These are phyloP conservation scores for Boletus smithii DNA, from an alignment of 1,284 basidiomycete genomes.

Conservation along the genomic window DNA sequence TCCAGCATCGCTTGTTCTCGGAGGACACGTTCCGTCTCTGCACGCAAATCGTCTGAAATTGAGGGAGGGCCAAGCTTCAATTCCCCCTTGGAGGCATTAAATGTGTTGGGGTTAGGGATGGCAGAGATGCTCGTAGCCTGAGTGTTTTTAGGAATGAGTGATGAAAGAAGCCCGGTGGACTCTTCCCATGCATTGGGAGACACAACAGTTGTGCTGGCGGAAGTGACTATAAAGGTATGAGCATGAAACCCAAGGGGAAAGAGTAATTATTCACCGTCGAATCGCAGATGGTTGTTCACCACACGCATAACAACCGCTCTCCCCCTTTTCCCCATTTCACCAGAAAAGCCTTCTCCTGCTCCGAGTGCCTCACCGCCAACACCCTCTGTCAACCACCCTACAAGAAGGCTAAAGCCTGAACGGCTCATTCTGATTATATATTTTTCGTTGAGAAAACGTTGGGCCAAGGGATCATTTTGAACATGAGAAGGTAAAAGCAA, in stretches of 20 bases:
- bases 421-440: conserved; percentile 90
- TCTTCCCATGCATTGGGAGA: conserved; percentile 74
- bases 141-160: conserved; percentile 62
- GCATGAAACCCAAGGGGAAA: conserved; percentile 16
- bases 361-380: conserved; percentile 83
- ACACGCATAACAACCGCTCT: conserved; percentile 87
- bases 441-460: conserved; percentile 86
- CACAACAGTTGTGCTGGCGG: conserved; percentile 62
- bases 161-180: conserved; percentile 75
- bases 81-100: conserved; percentile 69
- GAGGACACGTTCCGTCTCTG: conserved; percentile 74
- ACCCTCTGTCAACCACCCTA: conserved; percentile 95
- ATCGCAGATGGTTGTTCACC: conserved; percentile 88
- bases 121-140: conserved; percentile 27
- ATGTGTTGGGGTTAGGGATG: conserved; percentile 58
- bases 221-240: conserved; percentile 52
- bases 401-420: conserved; percentile 86
- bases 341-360: conserved; percentile 76
- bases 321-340: conserved; percentile 77
- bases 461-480: conserved; percentile 77
- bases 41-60: conserved; percentile 71
- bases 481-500: conserved; percentile 85
- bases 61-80: conserved; percentile 84
- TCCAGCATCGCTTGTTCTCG: conserved; percentile 71
- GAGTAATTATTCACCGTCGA: conserved; percentile 68